phyloP scores from a whole-genome alignment of 176 grass and related monocot genomes.

The Triticum monococcum region DNA sequence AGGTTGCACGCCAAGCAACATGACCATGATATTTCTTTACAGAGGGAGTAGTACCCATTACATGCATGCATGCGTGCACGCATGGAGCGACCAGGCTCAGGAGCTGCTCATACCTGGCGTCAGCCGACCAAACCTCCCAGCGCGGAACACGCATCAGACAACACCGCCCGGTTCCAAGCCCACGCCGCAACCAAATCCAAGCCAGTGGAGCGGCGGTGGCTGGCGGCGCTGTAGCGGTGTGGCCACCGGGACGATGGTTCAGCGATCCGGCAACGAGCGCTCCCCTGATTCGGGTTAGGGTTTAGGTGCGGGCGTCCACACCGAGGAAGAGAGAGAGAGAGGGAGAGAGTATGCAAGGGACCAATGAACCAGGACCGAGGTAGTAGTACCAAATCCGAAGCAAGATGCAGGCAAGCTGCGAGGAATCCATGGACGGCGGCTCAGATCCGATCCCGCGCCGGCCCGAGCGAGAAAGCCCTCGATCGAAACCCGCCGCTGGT shows the following conservation, averaged over 20 bases:
- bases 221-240: background rate
- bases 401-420: too few species aligned
- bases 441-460: background rate
- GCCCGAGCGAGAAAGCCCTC: too few species aligned
- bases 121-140: background rate
- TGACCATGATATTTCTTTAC: background rate
- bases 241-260: background rate
- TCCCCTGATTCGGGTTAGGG: background rate
- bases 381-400: too few species aligned
- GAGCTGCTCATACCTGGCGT: background rate
- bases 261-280: background rate
- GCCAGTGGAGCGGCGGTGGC: background rate
- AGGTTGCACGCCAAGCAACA: background rate
- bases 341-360: too few species aligned
- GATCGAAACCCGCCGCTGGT: background rate
- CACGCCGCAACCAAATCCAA: background rate
- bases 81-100: background rate
- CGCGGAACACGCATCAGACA: background rate
- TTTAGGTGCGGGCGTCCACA: background rate
- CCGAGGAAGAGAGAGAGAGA: too few species aligned
- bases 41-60: background rate
- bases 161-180: slow-evolving; percentile 10
- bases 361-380: too few species aligned
- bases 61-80: background rate
- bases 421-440: slow-evolving; percentile 13